These are phyloP conservation scores for Glaciozyma antarctica DNA, from an alignment of 768 basidiomycete species.

Conservation along the genomic window DNA sequence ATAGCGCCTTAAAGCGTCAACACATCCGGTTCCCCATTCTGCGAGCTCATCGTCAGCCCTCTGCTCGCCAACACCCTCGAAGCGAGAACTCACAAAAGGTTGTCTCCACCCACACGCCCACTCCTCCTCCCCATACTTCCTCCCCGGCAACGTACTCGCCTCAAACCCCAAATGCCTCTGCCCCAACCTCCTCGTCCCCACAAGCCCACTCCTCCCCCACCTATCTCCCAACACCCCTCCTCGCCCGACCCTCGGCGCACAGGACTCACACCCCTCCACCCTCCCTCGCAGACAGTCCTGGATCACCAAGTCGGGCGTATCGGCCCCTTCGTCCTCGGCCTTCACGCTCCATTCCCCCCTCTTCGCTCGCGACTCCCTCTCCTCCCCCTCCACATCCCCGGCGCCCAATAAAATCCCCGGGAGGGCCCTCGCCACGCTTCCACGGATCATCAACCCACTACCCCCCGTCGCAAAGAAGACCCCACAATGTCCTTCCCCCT, in stretches of 20 bases:
- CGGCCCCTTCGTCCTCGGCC: conserved; percentile 13
- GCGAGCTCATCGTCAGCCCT: not conserved
- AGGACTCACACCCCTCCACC: conserved; percentile 4
- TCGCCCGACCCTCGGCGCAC: not conserved
- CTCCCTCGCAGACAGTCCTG: conserved; percentile 20
- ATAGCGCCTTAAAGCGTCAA: conserved; percentile 5
- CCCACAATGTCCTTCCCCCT: conserved; percentile 11
- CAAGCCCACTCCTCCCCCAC: conserved; percentile 19
- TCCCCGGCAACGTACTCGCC: conserved; percentile 17
- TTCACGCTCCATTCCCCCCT: not conserved
- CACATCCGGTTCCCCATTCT: conserved; percentile 23
- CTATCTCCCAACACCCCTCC: conserved; percentile 2
- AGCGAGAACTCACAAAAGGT: conserved; percentile 15
- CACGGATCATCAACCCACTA: conserved; percentile 12
- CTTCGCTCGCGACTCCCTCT: conserved; percentile 6
- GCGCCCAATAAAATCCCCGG: conserved; percentile 13
- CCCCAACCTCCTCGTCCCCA: conserved; percentile 12
- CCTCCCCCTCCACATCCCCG: conserved; percentile 3
- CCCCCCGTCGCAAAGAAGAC: conserved; percentile 21
- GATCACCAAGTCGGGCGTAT: conserved; percentile 23
- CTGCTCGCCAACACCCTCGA: rapidly evolving
- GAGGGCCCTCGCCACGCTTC: conserved; percentile 6
- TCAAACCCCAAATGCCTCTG: conserved; percentile 18
- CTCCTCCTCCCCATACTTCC: conserved; percentile 22
- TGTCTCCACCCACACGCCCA: conserved; percentile 24